Evolutionary conservation across 2,329 filamentous ascomycete species (phyloP).

Genomic region (Hymenoscyphus repandus): DNA sequence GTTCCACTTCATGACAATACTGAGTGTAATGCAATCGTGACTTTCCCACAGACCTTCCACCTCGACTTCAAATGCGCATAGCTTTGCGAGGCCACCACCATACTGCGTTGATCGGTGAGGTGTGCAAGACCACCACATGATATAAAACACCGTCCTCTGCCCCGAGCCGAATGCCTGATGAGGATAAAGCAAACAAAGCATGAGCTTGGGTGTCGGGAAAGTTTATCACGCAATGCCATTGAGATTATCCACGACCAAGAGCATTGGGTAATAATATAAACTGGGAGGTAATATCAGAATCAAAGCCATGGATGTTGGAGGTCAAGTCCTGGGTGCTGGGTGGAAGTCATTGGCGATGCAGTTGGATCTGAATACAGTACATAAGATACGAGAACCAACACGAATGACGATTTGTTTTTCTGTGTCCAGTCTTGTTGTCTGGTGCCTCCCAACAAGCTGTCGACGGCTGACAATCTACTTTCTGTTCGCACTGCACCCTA

Average conservation of each 20-base stretch:
- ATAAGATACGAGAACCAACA: too few relatives aligned
- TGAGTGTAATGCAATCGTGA: not conserved
- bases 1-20: too few relatives aligned
- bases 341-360: too few relatives aligned
- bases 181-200: constrained; percentile 14
- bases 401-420: too few relatives aligned
- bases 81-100: not conserved
- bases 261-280: constrained; percentile 9
- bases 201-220: constrained; percentile 4
- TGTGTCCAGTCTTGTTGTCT: too few relatives aligned
- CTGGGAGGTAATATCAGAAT: not conserved
- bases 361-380: too few relatives aligned
- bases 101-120: not conserved
- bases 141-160: constrained; percentile 1
- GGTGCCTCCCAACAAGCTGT: too few relatives aligned
- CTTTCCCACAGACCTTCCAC: not conserved
- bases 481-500: too few relatives aligned
- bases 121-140: not conserved
- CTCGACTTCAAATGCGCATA: not conserved
- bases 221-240: constrained; percentile 5
- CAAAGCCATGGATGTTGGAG: not conserved
- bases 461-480: too few relatives aligned
- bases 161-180: constrained; percentile 14
- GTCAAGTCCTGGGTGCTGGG: too few relatives aligned
- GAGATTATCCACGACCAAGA: constrained; percentile 13